Percentiles rank a stretch among this genome's conserved stretches.
Evolutionary conservation across 495 filamentous ascomycete species (phyloP).

Genomic region (Cudoniella acicularis): DNA sequence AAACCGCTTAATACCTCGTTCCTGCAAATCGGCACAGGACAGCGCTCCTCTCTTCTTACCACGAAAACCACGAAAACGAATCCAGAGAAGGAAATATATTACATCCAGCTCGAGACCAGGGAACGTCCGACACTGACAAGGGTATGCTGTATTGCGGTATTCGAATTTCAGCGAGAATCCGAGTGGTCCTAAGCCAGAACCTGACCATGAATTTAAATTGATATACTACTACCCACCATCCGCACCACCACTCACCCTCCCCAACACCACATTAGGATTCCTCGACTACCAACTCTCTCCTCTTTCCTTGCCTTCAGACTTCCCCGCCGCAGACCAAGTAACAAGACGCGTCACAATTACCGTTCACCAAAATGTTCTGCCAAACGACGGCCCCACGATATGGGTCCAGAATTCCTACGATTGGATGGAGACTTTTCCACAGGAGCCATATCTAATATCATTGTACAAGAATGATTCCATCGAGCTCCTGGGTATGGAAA

Average conservation of each 20-base stretch:
- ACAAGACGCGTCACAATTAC: constrained; percentile 48
- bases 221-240: constrained; percentile 29
- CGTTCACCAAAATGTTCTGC: constrained; percentile 40
- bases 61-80: constrained; percentile 38
- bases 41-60: constrained; percentile 54
- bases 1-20: constrained; percentile 40
- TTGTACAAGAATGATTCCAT: constrained; percentile 45
- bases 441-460: constrained; percentile 51
- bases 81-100: constrained; percentile 41
- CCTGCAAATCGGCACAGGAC: constrained; percentile 52
- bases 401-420: constrained; percentile 42
- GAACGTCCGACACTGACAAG: constrained; percentile 41
- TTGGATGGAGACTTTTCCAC: constrained; percentile 43
- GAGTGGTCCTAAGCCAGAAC: constrained; percentile 8
- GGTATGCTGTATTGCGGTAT: constrained; percentile 54
- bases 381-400: constrained; percentile 33
- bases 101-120: constrained; percentile 50
- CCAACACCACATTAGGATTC: constrained; percentile 36
- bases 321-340: constrained; percentile 49
- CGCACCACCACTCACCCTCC: constrained; percentile 33
- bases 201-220: no score
- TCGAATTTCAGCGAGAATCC: neutral
- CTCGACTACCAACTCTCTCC: constrained; percentile 30
- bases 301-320: constrained; percentile 11
- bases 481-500: constrained; percentile 37